Percentiles rank a stretch among this genome's conserved stretches.
Conservation (phyloP, 2,329 filamentous ascomycete species). For the Coniochaeta hoffmannii region DNA sequence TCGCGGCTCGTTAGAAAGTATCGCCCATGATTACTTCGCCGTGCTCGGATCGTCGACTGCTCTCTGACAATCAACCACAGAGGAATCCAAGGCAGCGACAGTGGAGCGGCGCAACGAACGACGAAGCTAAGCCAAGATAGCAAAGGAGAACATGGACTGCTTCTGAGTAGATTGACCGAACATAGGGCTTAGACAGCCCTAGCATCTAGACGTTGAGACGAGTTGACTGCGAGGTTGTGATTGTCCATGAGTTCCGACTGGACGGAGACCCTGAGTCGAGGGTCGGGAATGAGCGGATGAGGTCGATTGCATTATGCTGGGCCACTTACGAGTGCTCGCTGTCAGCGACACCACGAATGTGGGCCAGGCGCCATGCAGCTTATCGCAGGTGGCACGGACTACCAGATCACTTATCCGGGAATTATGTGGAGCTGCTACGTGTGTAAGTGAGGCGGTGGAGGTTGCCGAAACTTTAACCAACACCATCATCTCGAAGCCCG, state of each 20-base stretch:
- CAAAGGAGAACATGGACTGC: neutral
- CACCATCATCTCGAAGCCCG: too few species aligned
- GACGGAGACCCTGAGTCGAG: neutral
- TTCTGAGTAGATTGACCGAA: neutral
- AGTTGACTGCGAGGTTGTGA: neutral
- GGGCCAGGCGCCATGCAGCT: neutral
- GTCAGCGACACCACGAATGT: neutral
- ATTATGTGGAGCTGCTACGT: neutral
- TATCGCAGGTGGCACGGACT: neutral
- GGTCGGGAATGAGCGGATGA: constrained; percentile 1
- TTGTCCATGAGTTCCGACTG: neutral
- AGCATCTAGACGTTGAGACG: neutral
- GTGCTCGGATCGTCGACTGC: neutral
- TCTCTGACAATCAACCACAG: neutral
- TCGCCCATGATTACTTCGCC: neutral
- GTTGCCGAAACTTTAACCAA: neutral
- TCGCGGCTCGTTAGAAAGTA: neutral
- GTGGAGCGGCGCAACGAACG: neutral
- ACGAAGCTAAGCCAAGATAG: too few species aligned
- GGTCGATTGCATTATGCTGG: neutral
- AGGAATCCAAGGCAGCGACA: neutral
- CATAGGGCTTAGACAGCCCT: too few species aligned
- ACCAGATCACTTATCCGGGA: neutral
- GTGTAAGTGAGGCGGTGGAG: neutral
- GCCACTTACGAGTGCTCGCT: neutral